Evolutionary conservation across 2,329 filamentous ascomycete genomes (phyloP).

Genomic region (Curvularia eragrostidis): DNA sequence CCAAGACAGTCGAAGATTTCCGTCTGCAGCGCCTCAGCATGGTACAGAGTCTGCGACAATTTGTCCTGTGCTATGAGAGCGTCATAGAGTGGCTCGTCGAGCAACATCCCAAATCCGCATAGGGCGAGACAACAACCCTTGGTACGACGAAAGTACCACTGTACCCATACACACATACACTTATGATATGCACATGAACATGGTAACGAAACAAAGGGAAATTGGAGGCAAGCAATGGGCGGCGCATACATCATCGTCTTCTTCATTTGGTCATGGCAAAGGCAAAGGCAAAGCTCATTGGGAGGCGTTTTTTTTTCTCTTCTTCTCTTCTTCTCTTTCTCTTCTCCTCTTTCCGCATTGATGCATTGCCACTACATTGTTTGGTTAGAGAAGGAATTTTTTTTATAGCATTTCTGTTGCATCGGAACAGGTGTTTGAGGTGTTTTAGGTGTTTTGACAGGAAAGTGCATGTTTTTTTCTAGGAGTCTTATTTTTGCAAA

Average conservation of each 20-base stretch:
- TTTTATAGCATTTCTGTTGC: not conserved
- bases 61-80: slow-evolving; percentile 95
- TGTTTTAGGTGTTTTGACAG: not conserved
- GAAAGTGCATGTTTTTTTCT: not conserved
- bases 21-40: slow-evolving; percentile 88
- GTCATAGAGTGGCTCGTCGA: slow-evolving; percentile 82
- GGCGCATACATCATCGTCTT: slow-evolving; percentile 1
- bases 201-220: not conserved
- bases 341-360: not conserved
- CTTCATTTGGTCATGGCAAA: not conserved
- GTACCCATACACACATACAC: slow-evolving; percentile 1
- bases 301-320: slow-evolving; percentile 2
- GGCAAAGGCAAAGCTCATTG: slow-evolving; percentile 3
- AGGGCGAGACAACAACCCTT: slow-evolving; percentile 10
- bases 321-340: not conserved
- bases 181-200: slow-evolving; percentile 19
- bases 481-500: not conserved
- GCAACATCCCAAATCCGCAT: slow-evolving; percentile 49
- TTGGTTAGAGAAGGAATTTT: not conserved
- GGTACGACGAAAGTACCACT: slow-evolving; percentile 4
- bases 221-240: not conserved
- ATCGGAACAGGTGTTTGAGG: not conserved
- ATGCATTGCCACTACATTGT: not conserved
- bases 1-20: slow-evolving; percentile 90
- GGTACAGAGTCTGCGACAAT: slow-evolving; percentile 94